Percentiles rank a stretch among this genome's conserved stretches.
Conservation (phyloP, 202 grass and related monocot species). For the Musa balbisiana region DNA sequence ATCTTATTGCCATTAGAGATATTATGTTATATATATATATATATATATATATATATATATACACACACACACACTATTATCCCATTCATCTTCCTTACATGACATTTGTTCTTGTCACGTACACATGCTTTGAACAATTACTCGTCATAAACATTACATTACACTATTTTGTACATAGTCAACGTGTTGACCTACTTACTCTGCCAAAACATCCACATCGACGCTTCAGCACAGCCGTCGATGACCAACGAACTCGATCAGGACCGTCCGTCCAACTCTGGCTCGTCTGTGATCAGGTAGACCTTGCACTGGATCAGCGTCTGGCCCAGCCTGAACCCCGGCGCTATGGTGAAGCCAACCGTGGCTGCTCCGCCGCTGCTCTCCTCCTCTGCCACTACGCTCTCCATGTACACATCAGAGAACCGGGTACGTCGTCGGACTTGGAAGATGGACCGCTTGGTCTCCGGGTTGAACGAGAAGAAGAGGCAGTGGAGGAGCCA, state of each 20-base stretch:
- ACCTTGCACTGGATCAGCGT: constrained; percentile 11
- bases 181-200: no score
- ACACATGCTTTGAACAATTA: no score
- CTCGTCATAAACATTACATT: no score
- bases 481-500: constrained; percentile 85
- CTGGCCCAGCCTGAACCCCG: neutral
- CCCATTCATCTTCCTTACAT: no score
- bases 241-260: neutral
- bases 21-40: no score
- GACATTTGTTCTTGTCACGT: no score
- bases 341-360: constrained; percentile 5
- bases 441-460: constrained; percentile 24
- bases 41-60: no score
- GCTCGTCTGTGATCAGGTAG: neutral
- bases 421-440: constrained; percentile 42
- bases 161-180: no score
- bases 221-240: neutral
- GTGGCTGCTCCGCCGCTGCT: neutral
- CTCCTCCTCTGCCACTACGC: constrained; percentile 23
- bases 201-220: no score
- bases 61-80: no score
- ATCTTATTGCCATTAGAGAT: no score
- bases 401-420: constrained; percentile 94
- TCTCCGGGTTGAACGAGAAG: constrained; percentile 36
- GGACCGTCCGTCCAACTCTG: neutral